Evolutionary conservation across 2,329 filamentous ascomycete genomes (phyloP).

Genomic region (Aspergillus pseudoviridinutans): DNA sequence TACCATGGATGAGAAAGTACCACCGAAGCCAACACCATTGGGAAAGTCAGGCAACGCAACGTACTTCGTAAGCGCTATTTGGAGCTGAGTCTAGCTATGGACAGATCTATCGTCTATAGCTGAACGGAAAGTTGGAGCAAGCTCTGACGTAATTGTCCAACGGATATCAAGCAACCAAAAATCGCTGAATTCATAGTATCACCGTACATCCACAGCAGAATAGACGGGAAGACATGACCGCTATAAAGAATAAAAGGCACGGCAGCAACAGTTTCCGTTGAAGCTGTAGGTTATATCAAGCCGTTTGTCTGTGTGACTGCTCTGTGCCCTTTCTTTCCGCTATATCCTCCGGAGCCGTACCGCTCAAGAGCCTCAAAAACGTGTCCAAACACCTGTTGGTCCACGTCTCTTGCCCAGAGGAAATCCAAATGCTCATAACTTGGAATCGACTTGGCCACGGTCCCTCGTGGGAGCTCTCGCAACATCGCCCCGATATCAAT

Average conservation of each 20-base stretch:
- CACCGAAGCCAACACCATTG: neutral
- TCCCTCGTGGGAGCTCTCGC: conserved; percentile 77
- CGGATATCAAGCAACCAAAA: neutral
- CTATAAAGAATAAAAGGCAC: neutral
- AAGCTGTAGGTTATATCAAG: conserved; percentile 3
- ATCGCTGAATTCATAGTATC: neutral
- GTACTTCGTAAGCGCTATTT: too few species aligned
- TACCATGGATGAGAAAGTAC: too few species aligned
- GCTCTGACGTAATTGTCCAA: neutral
- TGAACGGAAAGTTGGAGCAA: neutral
- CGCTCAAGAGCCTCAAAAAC: conserved; percentile 84
- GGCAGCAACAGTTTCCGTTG: neutral
- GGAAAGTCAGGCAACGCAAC: too few species aligned
- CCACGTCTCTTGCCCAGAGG: conserved; percentile 84
- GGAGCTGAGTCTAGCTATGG: too few species aligned
- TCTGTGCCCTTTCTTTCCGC: neutral
- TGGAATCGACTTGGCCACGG: conserved; percentile 77
- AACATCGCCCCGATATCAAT: conserved; percentile 94
- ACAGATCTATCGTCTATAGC: too few species aligned
- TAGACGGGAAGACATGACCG: too few species aligned
- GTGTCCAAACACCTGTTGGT: conserved; percentile 80
- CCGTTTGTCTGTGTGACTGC: conserved; percentile 8
- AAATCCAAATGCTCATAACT: conserved; percentile 98
- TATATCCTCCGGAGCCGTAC: conserved; percentile 36
- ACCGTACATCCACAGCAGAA: neutral